Evolutionary conservation across 176 grass and related monocot genomes (phyloP).

Genomic region (Lolium multiflorum): DNA sequence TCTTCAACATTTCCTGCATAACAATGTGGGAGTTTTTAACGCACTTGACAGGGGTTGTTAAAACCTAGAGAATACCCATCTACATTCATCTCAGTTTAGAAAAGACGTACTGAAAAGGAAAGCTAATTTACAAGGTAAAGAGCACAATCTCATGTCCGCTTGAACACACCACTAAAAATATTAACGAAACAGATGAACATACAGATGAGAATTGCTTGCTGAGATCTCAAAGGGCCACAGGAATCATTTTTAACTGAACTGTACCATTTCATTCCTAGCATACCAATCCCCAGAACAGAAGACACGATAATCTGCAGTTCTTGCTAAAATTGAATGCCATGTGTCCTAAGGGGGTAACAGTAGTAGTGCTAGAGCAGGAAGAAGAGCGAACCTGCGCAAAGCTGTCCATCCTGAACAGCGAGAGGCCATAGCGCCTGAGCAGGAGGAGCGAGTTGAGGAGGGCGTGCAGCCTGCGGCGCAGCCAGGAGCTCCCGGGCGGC

Average conservation of each 20-base stretch:
- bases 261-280: not conserved
- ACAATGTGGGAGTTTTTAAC: not conserved
- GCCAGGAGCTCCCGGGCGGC: constrained; percentile 43
- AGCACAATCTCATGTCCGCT: not conserved
- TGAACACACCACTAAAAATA: not conserved
- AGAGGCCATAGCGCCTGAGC: constrained; percentile 70
- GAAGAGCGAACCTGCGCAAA: constrained; percentile 45
- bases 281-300: not conserved
- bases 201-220: not conserved
- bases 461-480: constrained; percentile 56
- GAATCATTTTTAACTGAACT: not conserved
- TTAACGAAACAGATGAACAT: not conserved
- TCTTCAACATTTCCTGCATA: constrained; percentile 70
- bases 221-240: not conserved
- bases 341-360: too few relatives aligned
- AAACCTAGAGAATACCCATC: not conserved
- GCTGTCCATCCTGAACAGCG: constrained; percentile 70
- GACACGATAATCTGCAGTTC: not conserved
- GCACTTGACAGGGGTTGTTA: not conserved
- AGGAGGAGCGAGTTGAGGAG: constrained; percentile 64
- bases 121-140: not conserved
- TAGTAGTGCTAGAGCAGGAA: not conserved
- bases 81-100: not conserved
- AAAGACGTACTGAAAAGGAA: not conserved
- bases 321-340: not conserved